phyloP scores from a whole-genome alignment of 1,139 yeast species.

The Scheffersomyces parashehatae region DNA sequence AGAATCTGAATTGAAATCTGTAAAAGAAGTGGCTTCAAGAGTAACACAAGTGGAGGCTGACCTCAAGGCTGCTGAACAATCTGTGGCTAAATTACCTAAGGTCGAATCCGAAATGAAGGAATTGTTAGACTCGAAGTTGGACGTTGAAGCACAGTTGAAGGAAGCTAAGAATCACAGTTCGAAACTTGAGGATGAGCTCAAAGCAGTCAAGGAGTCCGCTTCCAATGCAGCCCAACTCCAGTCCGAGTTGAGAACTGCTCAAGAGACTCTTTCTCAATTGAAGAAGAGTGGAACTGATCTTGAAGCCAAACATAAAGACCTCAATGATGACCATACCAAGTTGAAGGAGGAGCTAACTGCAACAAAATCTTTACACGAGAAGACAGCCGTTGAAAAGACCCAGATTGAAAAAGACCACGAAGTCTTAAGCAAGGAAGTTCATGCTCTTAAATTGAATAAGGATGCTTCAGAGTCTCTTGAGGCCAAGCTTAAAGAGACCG shows the following conservation, averaged over 20 bases:
- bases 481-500: slow-evolving; percentile 1
- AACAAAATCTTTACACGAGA: neutral
- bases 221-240: neutral
- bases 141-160: neutral
- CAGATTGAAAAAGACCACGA: slow-evolving; percentile 3
- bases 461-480: neutral
- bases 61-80: neutral
- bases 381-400: neutral
- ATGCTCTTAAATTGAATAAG: neutral
- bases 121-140: neutral
- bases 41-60: too few species aligned
- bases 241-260: neutral
- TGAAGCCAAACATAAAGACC: slow-evolving; percentile 11
- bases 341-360: slow-evolving; percentile 1
- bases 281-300: neutral
- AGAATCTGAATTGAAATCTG: too few species aligned
- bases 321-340: slow-evolving; percentile 32
- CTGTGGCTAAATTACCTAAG: too few species aligned
- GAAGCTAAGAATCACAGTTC: neutral
- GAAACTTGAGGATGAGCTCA: neutral
- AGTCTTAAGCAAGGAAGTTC: neutral
- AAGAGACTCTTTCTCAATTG: neutral
- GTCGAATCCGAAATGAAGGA: neutral
- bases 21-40: too few species aligned
- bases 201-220: neutral